Conservation (phyloP, 225 moss, liverwort and hornwort species). For the Lunularia cruciata region DNA sequence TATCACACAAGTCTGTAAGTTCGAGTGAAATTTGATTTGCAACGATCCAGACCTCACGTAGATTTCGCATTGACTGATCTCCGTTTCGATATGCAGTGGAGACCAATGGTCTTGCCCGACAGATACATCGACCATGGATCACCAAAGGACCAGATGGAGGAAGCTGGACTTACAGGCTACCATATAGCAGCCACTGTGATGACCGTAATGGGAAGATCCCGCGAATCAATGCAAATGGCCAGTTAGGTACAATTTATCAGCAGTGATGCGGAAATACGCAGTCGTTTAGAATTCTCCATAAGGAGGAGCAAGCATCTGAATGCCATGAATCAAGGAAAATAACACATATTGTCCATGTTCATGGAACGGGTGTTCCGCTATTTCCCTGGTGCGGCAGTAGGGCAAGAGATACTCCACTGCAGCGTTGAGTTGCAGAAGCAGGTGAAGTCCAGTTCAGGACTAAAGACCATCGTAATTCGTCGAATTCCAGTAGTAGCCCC, state of each 20-base stretch:
- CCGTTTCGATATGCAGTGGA: conserved; percentile 52
- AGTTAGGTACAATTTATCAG: background rate
- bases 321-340: background rate
- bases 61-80: too few species aligned
- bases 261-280: too few species aligned
- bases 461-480: conserved; percentile 4
- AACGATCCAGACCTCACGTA: too few species aligned
- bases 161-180: conserved; percentile 64
- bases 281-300: too few species aligned
- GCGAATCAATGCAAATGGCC: conserved; percentile 45
- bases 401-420: background rate
- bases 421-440: background rate
- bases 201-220: conserved; percentile 56
- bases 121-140: conserved; percentile 76
- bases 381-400: background rate
- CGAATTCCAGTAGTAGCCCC: background rate
- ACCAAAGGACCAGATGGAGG: conserved; percentile 67
- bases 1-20: too few species aligned
- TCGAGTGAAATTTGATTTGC: too few species aligned
- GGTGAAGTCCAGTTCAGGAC: background rate
- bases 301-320: too few species aligned
- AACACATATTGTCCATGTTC: too few species aligned
- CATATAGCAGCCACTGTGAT: conserved; percentile 74
- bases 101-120: conserved; percentile 71
- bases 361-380: too few species aligned